Base-by-base conservation (phyloP, 768 basidiomycete species). In the Leccinellum rugosiceps region DNA sequence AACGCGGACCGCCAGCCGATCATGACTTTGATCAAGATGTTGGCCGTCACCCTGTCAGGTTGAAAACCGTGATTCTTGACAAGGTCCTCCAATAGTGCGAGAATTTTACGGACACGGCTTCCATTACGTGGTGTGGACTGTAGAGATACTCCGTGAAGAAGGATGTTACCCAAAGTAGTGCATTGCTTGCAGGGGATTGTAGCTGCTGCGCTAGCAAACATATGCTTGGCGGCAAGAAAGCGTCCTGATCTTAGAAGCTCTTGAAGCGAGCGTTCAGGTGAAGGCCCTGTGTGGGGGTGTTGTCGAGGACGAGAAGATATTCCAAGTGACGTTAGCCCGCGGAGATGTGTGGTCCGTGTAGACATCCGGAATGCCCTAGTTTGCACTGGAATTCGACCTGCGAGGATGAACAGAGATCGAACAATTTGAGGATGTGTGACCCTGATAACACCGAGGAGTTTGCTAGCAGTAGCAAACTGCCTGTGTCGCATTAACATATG, bases 31-130 rank as follows among this genome's bases (percentile, higher is more conserved):
- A 90, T 57, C 45, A 92, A 52, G 48, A 91, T 81, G 64, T 92
- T 92, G 55, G 81, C 73, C 5, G 91, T 91, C 38, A 87, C 75
- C 10, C 85, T 78, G 67, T 93, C 89, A 9, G 85, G 82, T 11
- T 66, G 65, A 65, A 91, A 88, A 7, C 71, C 77, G 35, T 77
- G 76, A 45, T 74, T 65, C 49, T 70, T 62, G 45, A 74, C 67
- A 30, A 91, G 77, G 13, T 73, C 58, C 34, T 76, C 68, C 53
- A 83, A 75, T 30, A 77, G 69, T 5, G 65, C 67, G 19, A 74
- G 54, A 26, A 80, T 61, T 58, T 74, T 75, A 25, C 78, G 75
- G n/a, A 85, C 72, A 13, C 79, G 71, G 47, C 78, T 77, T 30
- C 74, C 76, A 55, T 82, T 78, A 17, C 76, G 72, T 28, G 71